Evolutionary conservation across 2,329 filamentous ascomycete species (phyloP).

Genomic region (Alternaria burnsii): DNA sequence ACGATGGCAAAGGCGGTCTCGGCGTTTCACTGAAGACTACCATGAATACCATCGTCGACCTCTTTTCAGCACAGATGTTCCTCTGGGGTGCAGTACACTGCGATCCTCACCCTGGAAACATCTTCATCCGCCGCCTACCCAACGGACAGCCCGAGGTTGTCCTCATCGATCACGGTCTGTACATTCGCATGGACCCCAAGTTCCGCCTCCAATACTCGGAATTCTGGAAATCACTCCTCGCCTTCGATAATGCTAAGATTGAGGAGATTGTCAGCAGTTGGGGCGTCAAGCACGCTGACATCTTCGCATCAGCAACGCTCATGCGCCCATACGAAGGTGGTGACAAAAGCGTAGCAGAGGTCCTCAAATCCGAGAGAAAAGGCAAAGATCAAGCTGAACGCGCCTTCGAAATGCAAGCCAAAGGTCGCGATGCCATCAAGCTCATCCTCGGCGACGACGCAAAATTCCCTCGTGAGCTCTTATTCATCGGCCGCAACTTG

Average conservation of each 20-base stretch:
- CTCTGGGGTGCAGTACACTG: constrained; percentile 96
- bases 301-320: constrained; percentile 90
- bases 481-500: constrained; percentile 92
- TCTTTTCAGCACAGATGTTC: constrained; percentile 98
- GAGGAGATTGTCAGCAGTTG: constrained; percentile 75
- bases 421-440: constrained; percentile 75
- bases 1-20: constrained; percentile 76
- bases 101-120: constrained; percentile 96
- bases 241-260: constrained; percentile 88
- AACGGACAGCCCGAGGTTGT: constrained; percentile 88
- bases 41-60: constrained; percentile 95
- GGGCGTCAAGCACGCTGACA: constrained; percentile 88
- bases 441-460: constrained; percentile 84
- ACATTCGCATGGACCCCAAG: constrained; percentile 84
- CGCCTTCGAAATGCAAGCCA: constrained; percentile 82
- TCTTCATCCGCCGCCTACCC: constrained; percentile 88
- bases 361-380: constrained; percentile 62
- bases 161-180: constrained; percentile 95
- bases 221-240: constrained; percentile 94
- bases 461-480: constrained; percentile 87
- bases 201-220: constrained; percentile 87
- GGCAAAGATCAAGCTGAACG: constrained; percentile 65
- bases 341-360: constrained; percentile 70
- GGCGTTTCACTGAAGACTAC: constrained; percentile 84
- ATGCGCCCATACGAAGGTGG: constrained; percentile 92